Evolutionary conservation across 192 early-diverging fungal species (phyloP).

Genomic region (Polychytrium aggregatum): DNA sequence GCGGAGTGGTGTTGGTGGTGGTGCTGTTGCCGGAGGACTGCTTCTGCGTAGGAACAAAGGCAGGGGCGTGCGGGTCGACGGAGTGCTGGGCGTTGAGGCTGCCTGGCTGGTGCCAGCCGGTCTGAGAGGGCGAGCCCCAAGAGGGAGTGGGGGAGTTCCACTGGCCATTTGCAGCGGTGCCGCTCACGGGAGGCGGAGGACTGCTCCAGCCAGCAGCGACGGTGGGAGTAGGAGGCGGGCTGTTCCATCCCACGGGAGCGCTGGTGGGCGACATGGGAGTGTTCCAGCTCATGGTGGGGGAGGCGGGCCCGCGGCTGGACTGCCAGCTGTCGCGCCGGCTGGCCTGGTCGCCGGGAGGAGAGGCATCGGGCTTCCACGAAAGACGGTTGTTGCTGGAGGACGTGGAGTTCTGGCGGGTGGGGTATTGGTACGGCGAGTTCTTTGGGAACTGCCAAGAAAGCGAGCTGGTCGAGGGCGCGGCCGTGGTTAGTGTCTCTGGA

Average conservation of each 20-base stretch:
- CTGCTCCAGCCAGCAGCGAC: too few relatives aligned
- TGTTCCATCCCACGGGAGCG: too few relatives aligned
- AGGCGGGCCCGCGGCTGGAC: not conserved
- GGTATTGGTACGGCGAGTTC: constrained; percentile 36
- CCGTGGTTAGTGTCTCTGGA: not conserved
- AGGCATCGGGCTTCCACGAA: too few relatives aligned
- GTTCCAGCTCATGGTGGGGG: not conserved
- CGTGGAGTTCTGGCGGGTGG: constrained; percentile 3
- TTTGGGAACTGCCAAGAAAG: constrained; percentile 36
- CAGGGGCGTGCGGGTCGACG: too few relatives aligned
- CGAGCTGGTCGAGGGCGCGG: constrained; percentile 6
- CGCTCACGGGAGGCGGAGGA: too few relatives aligned
- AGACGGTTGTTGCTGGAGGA: not conserved
- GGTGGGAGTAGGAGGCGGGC: too few relatives aligned
- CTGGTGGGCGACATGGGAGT: not conserved
- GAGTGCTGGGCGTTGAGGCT: too few relatives aligned
- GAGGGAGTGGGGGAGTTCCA: constrained; percentile 6
- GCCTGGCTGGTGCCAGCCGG: too few relatives aligned
- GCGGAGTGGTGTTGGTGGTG: not conserved
- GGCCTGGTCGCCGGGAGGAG: too few relatives aligned
- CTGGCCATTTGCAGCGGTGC: not conserved
- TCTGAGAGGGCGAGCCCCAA: not conserved
- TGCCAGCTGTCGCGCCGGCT: not conserved
- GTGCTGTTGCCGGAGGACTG: too few relatives aligned
- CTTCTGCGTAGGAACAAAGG: too few relatives aligned